Base-by-base conservation (phyloP, 495 filamentous ascomycete genomes). In the Penicillium roqueforti region DNA sequence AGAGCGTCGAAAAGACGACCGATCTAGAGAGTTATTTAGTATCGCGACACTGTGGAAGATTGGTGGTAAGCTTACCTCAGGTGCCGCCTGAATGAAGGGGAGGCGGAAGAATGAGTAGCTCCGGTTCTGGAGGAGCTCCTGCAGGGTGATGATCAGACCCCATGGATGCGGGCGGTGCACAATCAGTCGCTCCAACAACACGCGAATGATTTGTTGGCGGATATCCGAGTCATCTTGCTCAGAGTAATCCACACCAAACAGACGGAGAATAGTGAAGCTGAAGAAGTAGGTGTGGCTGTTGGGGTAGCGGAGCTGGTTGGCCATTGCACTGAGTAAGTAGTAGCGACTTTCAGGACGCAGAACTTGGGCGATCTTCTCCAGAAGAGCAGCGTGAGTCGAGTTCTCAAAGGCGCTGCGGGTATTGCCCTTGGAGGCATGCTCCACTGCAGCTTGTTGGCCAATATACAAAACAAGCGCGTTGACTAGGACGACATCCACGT, bases 131-230 rank as follows among this genome's bases (percentile, higher is more conserved):
- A 95, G 77, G 41, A 99, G 77, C 73, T 97, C 95, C 40, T 95
- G 73, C 44, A 95, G 79, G 19, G 91, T 95, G 53, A 95, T 86
- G 68, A 97, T 88, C 37, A 97, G 70, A 14, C 93, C 93, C 93
- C 93, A 99, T 13, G 93, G 92, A 67, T 97, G 95, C 28, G 93
- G 93, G 66, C 92, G 89, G 68, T 88, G 89, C 16, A 91, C 89
- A 46, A 92, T 83, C 44, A 96, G 71, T 36, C 93, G 80, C 75
- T 99, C 93, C 5, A 97, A 69, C 39, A 97, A 72, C 39, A 97
- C 83, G 22, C 91, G 83, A 39, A 89, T 88, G 56, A 97, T 89
- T 68, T 95, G 88, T 70, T 97, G 86, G 26, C 91, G 86, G 46
- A 96, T 84, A 50, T 93, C 89, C 2, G 79, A 80, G 63, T 89